Base-by-base conservation (phyloP, 2,329 filamentous ascomycete genomes). In the Cladophialophora psammophila region DNA sequence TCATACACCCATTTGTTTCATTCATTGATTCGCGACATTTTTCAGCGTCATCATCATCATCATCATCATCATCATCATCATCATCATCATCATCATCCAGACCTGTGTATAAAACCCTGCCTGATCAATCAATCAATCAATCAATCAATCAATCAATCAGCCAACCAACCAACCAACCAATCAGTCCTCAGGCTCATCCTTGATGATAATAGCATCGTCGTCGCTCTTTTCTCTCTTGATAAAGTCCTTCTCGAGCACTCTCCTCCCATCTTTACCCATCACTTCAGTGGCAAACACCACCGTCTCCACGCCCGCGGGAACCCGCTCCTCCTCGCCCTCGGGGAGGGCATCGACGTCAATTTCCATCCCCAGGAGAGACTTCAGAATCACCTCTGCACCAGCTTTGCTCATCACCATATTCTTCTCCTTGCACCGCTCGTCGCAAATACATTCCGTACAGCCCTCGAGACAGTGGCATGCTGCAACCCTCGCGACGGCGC, bases 351-450 rank as follows among this genome's bases (percentile, higher is more conserved):
- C 92, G 3, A 96, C 80, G 78, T 97, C 92, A 64, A 97, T 91
- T 35, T 93, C 87, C 77, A 88, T 83, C 20, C 90, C 90, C 60
- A 97, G 77, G 63, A 97, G 76, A 69, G 86, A 88, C 79, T 90
- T 91, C 65, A 98, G 80, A 35, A 98, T 88, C 31, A 97, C 93
- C 64, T 87, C 88, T 7, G 91, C 90, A 0, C 94, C 94, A 0
- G 90, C 92, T 79, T 97, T 98, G 75, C 91, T 95, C 90, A 97
- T 95, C 9, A 98, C 93, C 74, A 92, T 87, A 76, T 97, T 97
- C 62, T 88, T 87, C 78, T 97, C 88, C 77, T 91, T 92, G 78
- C 95, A 98, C 63, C 87, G 80, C 77, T 96, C 92, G 69, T 90
- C 91, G 70, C 91, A 93, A 52, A 96, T 93, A 78, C 95, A 99